Evolutionary conservation across 805 yeast genomes (phyloP), one percentile per base, ranked within the genome.

Genomic region (Ogataea methanolica): DNA sequence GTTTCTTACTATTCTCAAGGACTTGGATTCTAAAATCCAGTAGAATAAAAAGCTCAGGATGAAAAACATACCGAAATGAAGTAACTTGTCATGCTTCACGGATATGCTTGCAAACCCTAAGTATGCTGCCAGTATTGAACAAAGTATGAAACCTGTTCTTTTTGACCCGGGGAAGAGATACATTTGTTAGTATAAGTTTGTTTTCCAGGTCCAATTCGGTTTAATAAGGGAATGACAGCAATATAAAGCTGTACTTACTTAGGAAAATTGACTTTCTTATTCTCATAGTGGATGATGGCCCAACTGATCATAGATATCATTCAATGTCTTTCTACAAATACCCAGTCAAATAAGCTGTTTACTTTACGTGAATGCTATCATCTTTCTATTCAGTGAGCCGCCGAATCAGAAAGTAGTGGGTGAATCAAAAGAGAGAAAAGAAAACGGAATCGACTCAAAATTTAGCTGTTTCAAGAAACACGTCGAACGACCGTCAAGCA

Each of bases 41-140:
- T 73, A 78, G 52, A 78, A 76, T 45, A 76, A 71, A 1, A 61
- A 56, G 1, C 79, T 77, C 50, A 78, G 62, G 1, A 74, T 46
- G 48, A 70, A 62, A 52, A 79, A 79, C 48, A 73, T 67, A 4
- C 54, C 36, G 47, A 76, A 76, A 55, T 79, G 84, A 1, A 76
- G 51, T 22, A 61, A 48, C 54, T 79, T 79, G 55, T 79, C 84
- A 58, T 76, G 68, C 8, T 61, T 61, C 19, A 79, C 54, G 0
- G 70, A 69, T 2, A 79, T 57, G 63, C 69, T 69, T 7, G 82
- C 76, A 56, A 79, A 74, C 19, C 84, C 84, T 6, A 79, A 63
- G 50, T 77, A 78, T 1, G 57, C 48, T 0, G 71, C 60, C 4
- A 61, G 44, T 2, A 56, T 36, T 9, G 45, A 33, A 14, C 54